These are phyloP conservation scores for Colletotrichum sp. DNA, from an alignment of 2,329 filamentous ascomycete species.

Conservation along the genomic window DNA sequence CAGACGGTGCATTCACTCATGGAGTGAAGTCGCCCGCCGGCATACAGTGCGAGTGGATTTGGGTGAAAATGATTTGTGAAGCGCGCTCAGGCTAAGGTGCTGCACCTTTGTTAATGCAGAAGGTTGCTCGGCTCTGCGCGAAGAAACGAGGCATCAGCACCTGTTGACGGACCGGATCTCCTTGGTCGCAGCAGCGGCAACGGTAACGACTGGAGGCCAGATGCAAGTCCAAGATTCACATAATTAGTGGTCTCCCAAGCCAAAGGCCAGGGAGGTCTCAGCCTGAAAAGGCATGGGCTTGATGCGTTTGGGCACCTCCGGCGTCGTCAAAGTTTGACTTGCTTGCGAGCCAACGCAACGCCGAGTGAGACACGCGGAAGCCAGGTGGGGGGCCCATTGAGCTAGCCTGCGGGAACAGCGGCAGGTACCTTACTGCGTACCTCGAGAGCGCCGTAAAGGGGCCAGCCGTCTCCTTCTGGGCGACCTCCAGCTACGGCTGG, in stretches of 20 bases:
- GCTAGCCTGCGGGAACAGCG: slow-evolving; percentile 13
- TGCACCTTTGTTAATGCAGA: background rate
- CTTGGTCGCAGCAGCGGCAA: background rate
- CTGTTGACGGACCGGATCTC: background rate
- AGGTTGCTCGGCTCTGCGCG: background rate
- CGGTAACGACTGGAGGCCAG: background rate
- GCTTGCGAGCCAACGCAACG: background rate
- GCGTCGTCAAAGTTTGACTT: background rate
- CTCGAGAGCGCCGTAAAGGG: background rate
- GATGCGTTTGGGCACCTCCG: background rate
- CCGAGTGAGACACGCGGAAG: slow-evolving; percentile 5
- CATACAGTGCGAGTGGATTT: background rate
- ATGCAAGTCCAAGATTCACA: background rate
- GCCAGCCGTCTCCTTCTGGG: background rate
- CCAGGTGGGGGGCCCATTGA: background rate
- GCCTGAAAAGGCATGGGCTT: background rate
- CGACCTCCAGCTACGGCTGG: background rate
- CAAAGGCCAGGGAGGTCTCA: background rate
- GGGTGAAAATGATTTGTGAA: background rate
- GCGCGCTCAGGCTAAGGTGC: background rate
- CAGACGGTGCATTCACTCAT: background rate
- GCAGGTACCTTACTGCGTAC: background rate
- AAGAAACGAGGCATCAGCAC: background rate
- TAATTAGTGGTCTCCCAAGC: background rate
- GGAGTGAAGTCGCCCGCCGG: background rate